phyloP scores from a whole-genome alignment of 768 basidiomycete species.

The Suillus subluteus region DNA sequence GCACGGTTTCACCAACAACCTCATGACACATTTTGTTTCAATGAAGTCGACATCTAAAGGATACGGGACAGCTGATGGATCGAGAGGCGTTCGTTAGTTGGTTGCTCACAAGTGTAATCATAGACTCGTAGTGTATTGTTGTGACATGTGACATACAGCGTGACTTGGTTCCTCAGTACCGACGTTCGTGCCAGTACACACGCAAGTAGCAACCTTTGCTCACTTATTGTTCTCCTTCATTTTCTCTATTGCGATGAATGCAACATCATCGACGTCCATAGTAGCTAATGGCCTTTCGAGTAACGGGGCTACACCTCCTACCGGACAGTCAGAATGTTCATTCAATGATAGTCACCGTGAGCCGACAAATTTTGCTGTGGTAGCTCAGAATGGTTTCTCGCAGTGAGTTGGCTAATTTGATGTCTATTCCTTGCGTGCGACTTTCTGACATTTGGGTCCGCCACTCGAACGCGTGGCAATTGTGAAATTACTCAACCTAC shows the following conservation, averaged over 20 bases:
- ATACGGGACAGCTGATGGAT: conserved; percentile 48
- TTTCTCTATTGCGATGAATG: conserved; percentile 23
- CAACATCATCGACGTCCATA: conserved; percentile 36
- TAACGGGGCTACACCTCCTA: conserved; percentile 49
- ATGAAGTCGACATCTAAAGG: conserved; percentile 42
- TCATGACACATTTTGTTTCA: conserved; percentile 61
- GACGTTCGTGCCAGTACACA: conserved; percentile 3
- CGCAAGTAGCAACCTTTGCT: neutral
- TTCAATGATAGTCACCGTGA: conserved; percentile 38
- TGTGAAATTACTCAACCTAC: conserved; percentile 15
- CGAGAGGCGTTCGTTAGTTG: conserved; percentile 26
- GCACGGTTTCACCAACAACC: conserved; percentile 48
- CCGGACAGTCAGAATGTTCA: conserved; percentile 41
- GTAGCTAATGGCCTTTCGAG: conserved; percentile 42
- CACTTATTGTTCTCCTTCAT: neutral
- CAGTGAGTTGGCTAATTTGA: conserved; percentile 48
- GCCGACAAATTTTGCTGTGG: conserved; percentile 41
- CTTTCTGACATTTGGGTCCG: conserved; percentile 4
- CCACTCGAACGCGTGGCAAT: conserved; percentile 15
- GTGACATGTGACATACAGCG: conserved; percentile 8
- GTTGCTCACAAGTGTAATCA: conserved; percentile 22
- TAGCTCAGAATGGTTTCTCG: conserved; percentile 54
- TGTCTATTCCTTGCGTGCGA: conserved; percentile 12
- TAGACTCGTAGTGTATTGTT: neutral
- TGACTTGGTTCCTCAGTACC: conserved; percentile 1